Percentiles rank a stretch among this genome's conserved stretches.
phyloP scores from a whole-genome alignment of 2,329 filamentous ascomycete species.

The Amauroascus niger region DNA sequence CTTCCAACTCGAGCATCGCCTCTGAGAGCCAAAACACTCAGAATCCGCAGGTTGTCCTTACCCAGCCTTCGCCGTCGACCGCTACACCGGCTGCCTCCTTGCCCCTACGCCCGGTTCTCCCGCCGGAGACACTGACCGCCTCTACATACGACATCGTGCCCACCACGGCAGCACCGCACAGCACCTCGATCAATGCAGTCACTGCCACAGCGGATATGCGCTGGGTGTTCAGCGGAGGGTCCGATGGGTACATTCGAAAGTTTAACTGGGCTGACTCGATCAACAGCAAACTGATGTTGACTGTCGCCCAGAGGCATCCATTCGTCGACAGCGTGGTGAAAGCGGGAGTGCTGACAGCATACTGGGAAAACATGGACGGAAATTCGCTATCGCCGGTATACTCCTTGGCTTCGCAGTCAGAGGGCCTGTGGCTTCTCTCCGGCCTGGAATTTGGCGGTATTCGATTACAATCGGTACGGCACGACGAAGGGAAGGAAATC shows the following conservation, averaged over 20 bases:
- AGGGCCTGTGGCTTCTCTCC: conserved; percentile 83
- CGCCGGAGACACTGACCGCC: conserved; percentile 69
- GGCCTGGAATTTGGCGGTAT: conserved; percentile 86
- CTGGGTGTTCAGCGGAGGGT: conserved; percentile 88
- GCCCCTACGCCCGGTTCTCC: conserved; percentile 51
- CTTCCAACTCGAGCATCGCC: conserved; percentile 34
- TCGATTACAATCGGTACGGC: conserved; percentile 83
- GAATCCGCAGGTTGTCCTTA: conserved; percentile 42
- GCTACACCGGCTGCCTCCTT: conserved; percentile 24
- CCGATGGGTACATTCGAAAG: conserved; percentile 91
- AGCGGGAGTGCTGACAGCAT: conserved; percentile 84
- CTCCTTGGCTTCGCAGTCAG: conserved; percentile 79
- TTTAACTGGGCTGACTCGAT: conserved; percentile 93
- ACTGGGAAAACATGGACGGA: conserved; percentile 96
- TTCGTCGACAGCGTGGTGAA: conserved; percentile 97
- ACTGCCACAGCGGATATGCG: conserved; percentile 86
- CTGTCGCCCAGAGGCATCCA: conserved; percentile 88
- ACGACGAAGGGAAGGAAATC: conserved; percentile 89
- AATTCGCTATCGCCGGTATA: conserved; percentile 75
- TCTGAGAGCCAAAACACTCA: conserved; percentile 25
- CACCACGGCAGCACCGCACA: conserved; percentile 91
- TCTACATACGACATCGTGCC: conserved; percentile 87
- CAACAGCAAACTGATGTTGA: conserved; percentile 86
- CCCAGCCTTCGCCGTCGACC: conserved; percentile 37
- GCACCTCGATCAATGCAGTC: conserved; percentile 89